A percentile compares a stretch with the other conserved stretches of the same genome.
phyloP scores from a whole-genome alignment of 2,329 filamentous ascomycete species.

The Fusarium sp. region DNA sequence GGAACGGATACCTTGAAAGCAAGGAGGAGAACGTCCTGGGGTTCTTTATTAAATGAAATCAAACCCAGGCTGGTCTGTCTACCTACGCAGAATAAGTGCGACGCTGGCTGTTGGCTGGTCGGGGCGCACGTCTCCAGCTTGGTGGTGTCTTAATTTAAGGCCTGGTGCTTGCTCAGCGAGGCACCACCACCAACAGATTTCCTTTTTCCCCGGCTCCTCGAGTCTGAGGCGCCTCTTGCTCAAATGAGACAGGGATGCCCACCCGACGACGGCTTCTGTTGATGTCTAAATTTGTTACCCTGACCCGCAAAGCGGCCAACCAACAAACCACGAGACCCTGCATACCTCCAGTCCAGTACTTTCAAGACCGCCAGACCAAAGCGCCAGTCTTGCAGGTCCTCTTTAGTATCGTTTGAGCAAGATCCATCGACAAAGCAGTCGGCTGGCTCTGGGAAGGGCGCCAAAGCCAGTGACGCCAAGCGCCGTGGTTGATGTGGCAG shows the following conservation, averaged over 20 bases:
- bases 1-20: constrained; percentile 28
- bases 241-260: constrained; percentile 43
- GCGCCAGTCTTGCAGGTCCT: background rate
- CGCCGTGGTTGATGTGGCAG: constrained; percentile 33
- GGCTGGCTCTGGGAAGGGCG: constrained; percentile 31
- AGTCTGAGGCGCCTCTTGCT: constrained; percentile 35
- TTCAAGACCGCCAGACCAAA: background rate
- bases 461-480: constrained; percentile 30
- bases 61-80: background rate
- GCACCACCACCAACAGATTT: constrained; percentile 34
- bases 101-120: constrained; percentile 32
- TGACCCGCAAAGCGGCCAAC: constrained; percentile 10
- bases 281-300: constrained; percentile 34
- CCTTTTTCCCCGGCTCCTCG: constrained; percentile 28
- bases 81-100: constrained; percentile 18
- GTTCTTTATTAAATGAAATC: constrained; percentile 32
- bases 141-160: constrained; percentile 42
- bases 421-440: constrained; percentile 2
- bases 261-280: constrained; percentile 31
- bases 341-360: background rate
- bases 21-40: constrained; percentile 26
- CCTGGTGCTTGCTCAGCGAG: constrained; percentile 27
- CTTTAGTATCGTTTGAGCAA: constrained; percentile 14
- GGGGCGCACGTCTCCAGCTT: constrained; percentile 9
- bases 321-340: constrained; percentile 16